Conservation (phyloP, 306 rosid genomes). For the Inga laurina region DNA sequence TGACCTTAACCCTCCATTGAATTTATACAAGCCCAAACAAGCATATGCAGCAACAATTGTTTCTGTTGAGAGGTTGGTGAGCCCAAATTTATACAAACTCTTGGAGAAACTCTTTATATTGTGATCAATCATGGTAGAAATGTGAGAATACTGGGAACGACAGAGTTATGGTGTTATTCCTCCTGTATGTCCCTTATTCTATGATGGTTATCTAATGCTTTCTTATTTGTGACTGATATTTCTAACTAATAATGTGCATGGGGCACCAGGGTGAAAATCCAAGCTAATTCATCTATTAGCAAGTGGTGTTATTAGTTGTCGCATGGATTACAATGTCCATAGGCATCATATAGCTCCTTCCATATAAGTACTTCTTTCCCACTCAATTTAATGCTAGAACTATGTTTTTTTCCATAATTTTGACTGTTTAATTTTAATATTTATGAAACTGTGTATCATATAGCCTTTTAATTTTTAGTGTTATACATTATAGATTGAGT, state of each 20-base stretch:
- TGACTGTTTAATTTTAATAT: too few relatives aligned
- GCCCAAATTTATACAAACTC: constrained; percentile 65
- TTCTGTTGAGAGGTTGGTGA: constrained; percentile 93
- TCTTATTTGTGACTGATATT: constrained; percentile 32
- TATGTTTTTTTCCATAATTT: too few relatives aligned
- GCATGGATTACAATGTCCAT: too few relatives aligned
- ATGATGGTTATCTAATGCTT: constrained; percentile 15
- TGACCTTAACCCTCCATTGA: constrained; percentile 77
- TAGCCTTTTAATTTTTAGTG: too few relatives aligned
- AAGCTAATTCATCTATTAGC: background rate
- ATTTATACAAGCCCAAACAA: constrained; percentile 72
- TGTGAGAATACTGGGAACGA: constrained; percentile 91
- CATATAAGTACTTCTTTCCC: too few relatives aligned
- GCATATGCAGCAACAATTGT: constrained; percentile 89
- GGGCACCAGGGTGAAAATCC: constrained; percentile 90
- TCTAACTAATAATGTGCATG: constrained; percentile 25
- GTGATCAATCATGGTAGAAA: constrained; percentile 94
- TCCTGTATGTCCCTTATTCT: constrained; percentile 62
- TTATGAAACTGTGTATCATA: too few relatives aligned
- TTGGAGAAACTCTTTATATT: constrained; percentile 95
- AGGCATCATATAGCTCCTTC: too few relatives aligned
- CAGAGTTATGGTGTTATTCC: constrained; percentile 97
- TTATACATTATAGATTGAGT: too few relatives aligned
- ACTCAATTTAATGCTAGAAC: too few relatives aligned
- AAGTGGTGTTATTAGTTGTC: too few relatives aligned